Conservation (phyloP, 495 filamentous ascomycete species). For the Penicillium samsonianum region DNA sequence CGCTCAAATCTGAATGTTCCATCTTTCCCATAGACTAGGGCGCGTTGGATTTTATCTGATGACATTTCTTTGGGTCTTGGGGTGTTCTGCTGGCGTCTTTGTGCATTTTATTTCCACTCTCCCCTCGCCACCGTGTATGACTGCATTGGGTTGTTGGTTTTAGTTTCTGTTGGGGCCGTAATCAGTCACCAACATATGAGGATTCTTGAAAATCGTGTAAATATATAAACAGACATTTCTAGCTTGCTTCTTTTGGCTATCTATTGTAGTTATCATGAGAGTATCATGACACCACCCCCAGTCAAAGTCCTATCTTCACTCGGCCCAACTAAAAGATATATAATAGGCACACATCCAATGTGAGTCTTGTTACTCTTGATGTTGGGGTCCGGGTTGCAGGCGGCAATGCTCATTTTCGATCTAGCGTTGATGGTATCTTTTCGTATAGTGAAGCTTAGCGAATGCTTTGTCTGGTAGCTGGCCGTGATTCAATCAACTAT, state of each 20-base stretch:
- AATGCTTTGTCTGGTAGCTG: too few species aligned
- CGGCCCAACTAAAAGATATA: too few species aligned
- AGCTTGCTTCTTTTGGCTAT: not conserved
- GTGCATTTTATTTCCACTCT: slow-evolving; percentile 40
- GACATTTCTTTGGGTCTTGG: slow-evolving; percentile 26
- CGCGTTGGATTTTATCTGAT: slow-evolving; percentile 26
- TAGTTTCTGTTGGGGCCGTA: slow-evolving; percentile 2
- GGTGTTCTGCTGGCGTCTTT: slow-evolving; percentile 38
- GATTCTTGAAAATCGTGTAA: slow-evolving; percentile 10
- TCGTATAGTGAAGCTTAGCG: too few species aligned
- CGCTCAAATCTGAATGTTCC: slow-evolving; percentile 9
- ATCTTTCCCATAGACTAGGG: slow-evolving; percentile 27
- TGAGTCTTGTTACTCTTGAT: too few species aligned
- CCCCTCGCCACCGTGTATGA: slow-evolving; percentile 30
- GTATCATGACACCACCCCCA: too few species aligned
- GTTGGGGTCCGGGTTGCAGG: too few species aligned
- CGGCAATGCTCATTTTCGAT: too few species aligned
- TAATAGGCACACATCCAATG: too few species aligned
- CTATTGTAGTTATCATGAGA: too few species aligned
- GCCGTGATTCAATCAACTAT: too few species aligned
- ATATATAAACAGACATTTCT: slow-evolving; percentile 9
- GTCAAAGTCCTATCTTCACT: too few species aligned
- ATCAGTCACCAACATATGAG: not conserved
- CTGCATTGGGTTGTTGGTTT: slow-evolving; percentile 4
- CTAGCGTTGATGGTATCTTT: too few species aligned